Evolutionary conservation across 169 alveolate species (phyloP), one percentile per base, ranked within the genome.

Genomic region (Cryptosporidium bovis): DNA sequence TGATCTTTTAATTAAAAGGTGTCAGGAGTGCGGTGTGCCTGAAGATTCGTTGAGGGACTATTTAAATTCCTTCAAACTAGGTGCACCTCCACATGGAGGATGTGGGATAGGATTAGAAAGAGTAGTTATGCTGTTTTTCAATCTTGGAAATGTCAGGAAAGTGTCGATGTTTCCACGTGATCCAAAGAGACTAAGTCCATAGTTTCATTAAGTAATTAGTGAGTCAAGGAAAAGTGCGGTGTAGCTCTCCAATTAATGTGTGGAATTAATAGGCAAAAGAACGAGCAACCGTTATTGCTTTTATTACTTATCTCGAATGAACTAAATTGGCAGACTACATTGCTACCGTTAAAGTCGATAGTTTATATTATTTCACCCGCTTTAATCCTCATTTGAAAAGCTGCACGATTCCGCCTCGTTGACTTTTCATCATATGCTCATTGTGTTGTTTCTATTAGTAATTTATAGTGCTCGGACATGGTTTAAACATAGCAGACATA

Each of bases 101-200:
- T 96, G 98, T 66, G 99, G 99, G 29, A 96, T 98, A 77, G 99
- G 99, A 50, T 95, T 98, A 65, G 99, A 99, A 90, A 95, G 99
- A 69, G 99, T 99, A 40, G 98, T 97, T 33, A 98, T 98, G 99
- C 94, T 99, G 51, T 95, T 87, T 92, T 84, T 94, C 65, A 99
- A 99, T 27, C 93, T 98, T 29, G 96, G 97, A 87, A 98, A 98
- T 93, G 96, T 98, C 83, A 95, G 99, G 84, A 97, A 96, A 90
- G 94, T 99, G 40, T 97, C 99, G 27, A 92, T 98, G 93, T 98
- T 98, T 96, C 99, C 99, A 3, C 96, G 99, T 91, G 99, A 97
- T 91, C 99, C 99, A 36, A 97, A 95, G 91, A 95, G 99, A 67
- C 93, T 98, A 60, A 93, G 96, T 33, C 99, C 99, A 15, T 97